These are phyloP conservation scores for Geosmithia flava DNA, from an alignment of 2,329 filamentous ascomycete genomes.

Conservation along the genomic window DNA sequence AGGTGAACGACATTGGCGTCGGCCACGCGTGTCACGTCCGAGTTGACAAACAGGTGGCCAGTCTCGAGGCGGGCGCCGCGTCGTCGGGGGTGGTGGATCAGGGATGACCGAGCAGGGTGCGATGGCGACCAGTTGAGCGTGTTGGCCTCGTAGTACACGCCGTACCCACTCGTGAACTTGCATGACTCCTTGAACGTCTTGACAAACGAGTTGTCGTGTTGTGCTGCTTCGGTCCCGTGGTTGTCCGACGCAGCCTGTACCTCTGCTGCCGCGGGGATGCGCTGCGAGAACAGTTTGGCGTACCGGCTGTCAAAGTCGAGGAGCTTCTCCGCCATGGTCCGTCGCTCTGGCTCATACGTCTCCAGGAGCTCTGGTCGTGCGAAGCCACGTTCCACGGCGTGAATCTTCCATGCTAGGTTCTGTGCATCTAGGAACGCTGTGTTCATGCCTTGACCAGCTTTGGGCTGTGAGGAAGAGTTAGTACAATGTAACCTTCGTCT, in stretches of 20 bases:
- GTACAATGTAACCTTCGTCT: not conserved
- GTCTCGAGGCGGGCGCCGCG: constrained; percentile 53
- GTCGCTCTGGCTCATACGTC: constrained; percentile 81
- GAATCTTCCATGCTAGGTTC: constrained; percentile 94
- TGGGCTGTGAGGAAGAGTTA: constrained; percentile 41
- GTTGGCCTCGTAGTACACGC: constrained; percentile 75
- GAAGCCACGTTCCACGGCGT: constrained; percentile 76
- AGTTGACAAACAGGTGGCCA: constrained; percentile 64
- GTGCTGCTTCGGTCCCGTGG: constrained; percentile 1
- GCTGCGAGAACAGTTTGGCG: constrained; percentile 77
- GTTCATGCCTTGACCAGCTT: constrained; percentile 73
- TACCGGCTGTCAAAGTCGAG: constrained; percentile 83
- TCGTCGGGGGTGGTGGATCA: constrained; percentile 44
- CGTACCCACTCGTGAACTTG: constrained; percentile 88
- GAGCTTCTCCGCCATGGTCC: constrained; percentile 71
- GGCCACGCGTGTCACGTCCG: constrained; percentile 73
- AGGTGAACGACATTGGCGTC: constrained; percentile 85
- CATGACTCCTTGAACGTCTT: constrained; percentile 84
- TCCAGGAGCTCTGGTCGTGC: constrained; percentile 62
- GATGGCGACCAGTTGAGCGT: constrained; percentile 68
- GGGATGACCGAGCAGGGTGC: constrained; percentile 57
- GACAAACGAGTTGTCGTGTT: constrained; percentile 58
- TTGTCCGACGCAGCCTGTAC: constrained; percentile 50
- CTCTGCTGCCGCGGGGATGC: constrained; percentile 34
- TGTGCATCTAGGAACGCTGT: constrained; percentile 69